Conservation (phyloP, 2,329 filamentous ascomycete genomes). For the Cyclaneusma minus region DNA sequence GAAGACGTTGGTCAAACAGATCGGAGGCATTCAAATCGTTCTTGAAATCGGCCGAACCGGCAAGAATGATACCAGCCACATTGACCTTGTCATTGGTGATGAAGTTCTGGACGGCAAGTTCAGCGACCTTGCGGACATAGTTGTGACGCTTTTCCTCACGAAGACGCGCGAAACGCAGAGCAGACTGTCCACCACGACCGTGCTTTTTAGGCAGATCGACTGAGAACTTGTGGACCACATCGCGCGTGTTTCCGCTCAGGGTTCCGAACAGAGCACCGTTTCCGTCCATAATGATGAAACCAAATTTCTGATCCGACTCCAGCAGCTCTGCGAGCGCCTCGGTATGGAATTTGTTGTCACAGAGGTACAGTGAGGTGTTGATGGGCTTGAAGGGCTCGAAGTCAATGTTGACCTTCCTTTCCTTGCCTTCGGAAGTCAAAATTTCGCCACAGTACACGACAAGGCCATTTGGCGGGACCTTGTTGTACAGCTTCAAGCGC, state of each 20-base stretch:
- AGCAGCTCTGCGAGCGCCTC: slow-evolving; percentile 93
- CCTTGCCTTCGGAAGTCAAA: slow-evolving; percentile 94
- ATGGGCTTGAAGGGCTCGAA: slow-evolving; percentile 99
- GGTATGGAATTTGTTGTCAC: slow-evolving; percentile 99
- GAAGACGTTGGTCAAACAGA: slow-evolving; percentile 85
- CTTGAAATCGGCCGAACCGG: slow-evolving; percentile 98
- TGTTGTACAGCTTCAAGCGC: slow-evolving; percentile 97
- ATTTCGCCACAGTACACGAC: slow-evolving; percentile 99
- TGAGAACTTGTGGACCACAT: slow-evolving; percentile 93
- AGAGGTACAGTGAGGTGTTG: slow-evolving; percentile 97
- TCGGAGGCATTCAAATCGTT: slow-evolving; percentile 97
- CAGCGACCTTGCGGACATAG: slow-evolving; percentile 97
- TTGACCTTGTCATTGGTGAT: slow-evolving; percentile 98
- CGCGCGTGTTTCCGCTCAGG: slow-evolving; percentile 90
- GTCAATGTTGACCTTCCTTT: slow-evolving; percentile 99
- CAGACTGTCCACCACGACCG: slow-evolving; percentile 98
- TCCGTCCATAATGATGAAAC: slow-evolving; percentile 99
- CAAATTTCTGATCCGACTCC: slow-evolving; percentile 97
- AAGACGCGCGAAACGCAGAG: slow-evolving; percentile 96
- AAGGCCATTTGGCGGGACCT: slow-evolving; percentile 92
- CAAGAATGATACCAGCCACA: slow-evolving; percentile 85
- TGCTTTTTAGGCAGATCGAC: slow-evolving; percentile 99
- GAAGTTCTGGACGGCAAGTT: slow-evolving; percentile 96
- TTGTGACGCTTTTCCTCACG: slow-evolving; percentile 99
- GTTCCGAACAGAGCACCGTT: slow-evolving; percentile 97